These are phyloP conservation scores for Phytophthora podocarpi DNA, from an alignment of 352 stramenopile species.

Conservation along the genomic window DNA sequence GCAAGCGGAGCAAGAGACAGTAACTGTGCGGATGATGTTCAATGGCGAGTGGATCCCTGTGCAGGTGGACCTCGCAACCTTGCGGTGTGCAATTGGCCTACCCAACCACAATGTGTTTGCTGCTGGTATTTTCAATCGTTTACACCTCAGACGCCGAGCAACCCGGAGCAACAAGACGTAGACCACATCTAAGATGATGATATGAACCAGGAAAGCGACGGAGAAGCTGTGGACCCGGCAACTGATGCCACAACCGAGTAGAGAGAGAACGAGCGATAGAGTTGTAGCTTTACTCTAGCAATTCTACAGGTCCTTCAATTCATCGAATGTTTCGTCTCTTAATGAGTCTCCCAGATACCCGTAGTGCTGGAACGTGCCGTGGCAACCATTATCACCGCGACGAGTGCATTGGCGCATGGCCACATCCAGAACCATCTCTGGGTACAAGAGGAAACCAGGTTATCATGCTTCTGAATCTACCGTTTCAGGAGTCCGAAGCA, in stretches of 20 bases:
- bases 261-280: no score
- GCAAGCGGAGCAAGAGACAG: not conserved
- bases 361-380: not conserved
- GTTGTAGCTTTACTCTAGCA: no score
- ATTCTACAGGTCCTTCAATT: no score
- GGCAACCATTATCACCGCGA: not conserved
- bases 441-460: constrained; percentile 3
- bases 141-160: no score
- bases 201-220: no score
- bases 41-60: constrained; percentile 5
- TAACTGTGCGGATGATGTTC: not conserved
- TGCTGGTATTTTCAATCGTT: not conserved
- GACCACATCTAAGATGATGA: no score
- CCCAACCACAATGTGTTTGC: not conserved
- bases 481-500: constrained; percentile 3
- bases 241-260: no score
- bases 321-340: not conserved
- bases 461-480: constrained; percentile 2
- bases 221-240: no score
- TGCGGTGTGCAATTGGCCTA: no score
- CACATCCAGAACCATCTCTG: not conserved
- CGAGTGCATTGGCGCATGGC: constrained; percentile 2
- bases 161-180: not conserved
- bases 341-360: not conserved
- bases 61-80: no score